Evolutionary conservation across 2,329 filamentous ascomycete genomes (phyloP), one percentile per base, ranked within the genome.

Genomic region (Trichoderma cornu-damae): DNA sequence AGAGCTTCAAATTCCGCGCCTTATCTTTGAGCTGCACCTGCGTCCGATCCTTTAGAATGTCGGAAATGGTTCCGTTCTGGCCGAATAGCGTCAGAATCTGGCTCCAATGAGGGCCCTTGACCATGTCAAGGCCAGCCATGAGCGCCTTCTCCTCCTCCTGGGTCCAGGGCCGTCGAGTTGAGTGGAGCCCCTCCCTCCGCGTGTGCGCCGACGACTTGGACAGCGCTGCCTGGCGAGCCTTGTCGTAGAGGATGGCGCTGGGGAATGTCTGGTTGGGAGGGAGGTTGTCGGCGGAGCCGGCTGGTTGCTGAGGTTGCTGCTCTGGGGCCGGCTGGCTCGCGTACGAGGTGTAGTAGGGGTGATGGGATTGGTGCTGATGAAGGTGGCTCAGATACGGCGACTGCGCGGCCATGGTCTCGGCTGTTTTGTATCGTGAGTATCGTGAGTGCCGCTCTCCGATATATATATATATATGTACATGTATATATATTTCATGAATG

Each of bases 1-100:
- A 96, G 0, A 96, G 75, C 70, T 96, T 96, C 48, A 96, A 73
- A 62, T 96, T 96, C 49, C 90, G 80, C 1, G 90, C 90, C 72
- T 96, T 96, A 68, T 96, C 90, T 70, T 96, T 96, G 11, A 96
- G 78, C 68, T 96, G 91, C 0, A 96, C 91, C 67, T 96, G 90
- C 43, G 91, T 95, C 32, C 90, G 82, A 68, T 96, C 91, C 64
- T 92, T 93, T 18, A 96, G 78, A 22, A 93, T 88, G 64, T 93
- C 87, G 46, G 85, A 92, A 22, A 93, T 83, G 0, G 86, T 88
- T 4, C 91, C 91, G 40, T 87, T 88, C 0, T 84, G 81, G 0
- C 91, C 91, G 68, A 93, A 96, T 40, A 96, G 80, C 1, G 86
- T 86, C 11, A 96, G 77, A 46, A 96, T 96, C 68, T 96, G 90